Percentiles rank a stretch among this genome's conserved stretches.
These are phyloP conservation scores for Fusarium foetens DNA, from an alignment of 2,329 filamentous ascomycete genomes.

Conservation along the genomic window DNA sequence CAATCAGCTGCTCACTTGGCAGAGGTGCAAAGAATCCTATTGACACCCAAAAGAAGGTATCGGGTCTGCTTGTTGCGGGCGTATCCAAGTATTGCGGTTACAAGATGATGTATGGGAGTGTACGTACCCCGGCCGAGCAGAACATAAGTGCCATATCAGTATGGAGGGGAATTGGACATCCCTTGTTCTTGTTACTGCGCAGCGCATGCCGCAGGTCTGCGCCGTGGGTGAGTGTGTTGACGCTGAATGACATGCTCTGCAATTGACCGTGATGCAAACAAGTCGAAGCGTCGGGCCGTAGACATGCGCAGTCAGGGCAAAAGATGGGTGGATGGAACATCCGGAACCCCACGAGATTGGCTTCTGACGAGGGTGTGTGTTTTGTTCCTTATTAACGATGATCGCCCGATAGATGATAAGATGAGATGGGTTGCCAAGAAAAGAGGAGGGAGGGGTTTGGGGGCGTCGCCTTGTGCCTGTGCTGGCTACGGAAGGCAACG, in stretches of 20 bases:
- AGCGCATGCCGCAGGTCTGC: neutral
- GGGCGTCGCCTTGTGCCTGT: constrained; percentile 25
- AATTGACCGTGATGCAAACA: neutral
- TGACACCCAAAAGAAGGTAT: constrained; percentile 15
- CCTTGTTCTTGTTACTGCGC: neutral
- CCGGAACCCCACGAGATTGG: constrained; percentile 36
- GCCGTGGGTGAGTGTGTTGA: neutral
- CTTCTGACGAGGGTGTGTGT: constrained; percentile 33
- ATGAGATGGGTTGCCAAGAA: constrained; percentile 19
- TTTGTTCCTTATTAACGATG: constrained; percentile 34
- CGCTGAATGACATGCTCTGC: neutral
- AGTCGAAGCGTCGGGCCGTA: neutral
- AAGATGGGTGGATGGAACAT: constrained; percentile 5
- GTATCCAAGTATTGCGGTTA: constrained; percentile 9
- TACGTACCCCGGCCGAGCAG: constrained; percentile 1
- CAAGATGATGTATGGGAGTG: neutral
- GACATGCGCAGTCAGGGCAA: neutral
- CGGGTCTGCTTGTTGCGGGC: constrained; percentile 11
- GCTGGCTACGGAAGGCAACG: constrained; percentile 16
- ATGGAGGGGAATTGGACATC: neutral
- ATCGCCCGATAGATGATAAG: constrained; percentile 42
- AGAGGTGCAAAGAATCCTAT: constrained; percentile 15
- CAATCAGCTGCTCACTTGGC: constrained; percentile 9
- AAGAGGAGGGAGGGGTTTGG: constrained; percentile 8
- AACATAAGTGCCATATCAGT: neutral